A percentile compares a stretch with the other conserved stretches of the same genome.
Conservation (phyloP, 2,329 filamentous ascomycete species). For the Sarocladium oryzae region DNA sequence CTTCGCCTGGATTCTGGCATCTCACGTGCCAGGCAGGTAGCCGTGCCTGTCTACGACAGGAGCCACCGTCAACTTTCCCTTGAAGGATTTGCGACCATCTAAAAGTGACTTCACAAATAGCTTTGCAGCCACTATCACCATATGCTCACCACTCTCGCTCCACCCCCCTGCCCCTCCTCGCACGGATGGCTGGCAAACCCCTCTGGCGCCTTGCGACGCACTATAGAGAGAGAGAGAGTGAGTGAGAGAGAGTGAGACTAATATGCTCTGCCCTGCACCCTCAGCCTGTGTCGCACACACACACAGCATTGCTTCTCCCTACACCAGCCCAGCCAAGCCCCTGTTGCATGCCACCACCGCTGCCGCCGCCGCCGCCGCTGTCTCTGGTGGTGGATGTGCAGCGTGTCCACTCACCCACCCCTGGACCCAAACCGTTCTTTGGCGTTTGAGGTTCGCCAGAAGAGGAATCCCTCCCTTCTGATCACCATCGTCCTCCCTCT, state of each 20-base stretch:
- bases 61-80: not conserved
- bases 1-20: too few species aligned
- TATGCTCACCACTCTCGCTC: not conserved
- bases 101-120: not conserved
- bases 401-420: conserved; percentile 8
- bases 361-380: not conserved
- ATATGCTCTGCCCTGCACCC: too few species aligned
- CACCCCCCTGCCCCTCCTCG: not conserved
- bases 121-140: not conserved
- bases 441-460: conserved; percentile 8
- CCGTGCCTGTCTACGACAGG: too few species aligned
- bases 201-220: too few species aligned
- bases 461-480: conserved; percentile 6
- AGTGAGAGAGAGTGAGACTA: too few species aligned
- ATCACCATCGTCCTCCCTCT: conserved; percentile 4
- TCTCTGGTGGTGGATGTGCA: not conserved
- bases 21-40: too few species aligned
- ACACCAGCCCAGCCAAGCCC: conserved; percentile 8
- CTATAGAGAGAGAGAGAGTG: too few species aligned
- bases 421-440: conserved; percentile 8
- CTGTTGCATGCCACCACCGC: conserved; percentile 8
- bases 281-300: conserved; percentile 1
- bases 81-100: not conserved
- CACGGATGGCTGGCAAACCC: not conserved
- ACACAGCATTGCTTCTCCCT: not conserved